Base-by-base conservation (phyloP, 1,284 basidiomycete genomes). In the Schizopora paradoxa region DNA sequence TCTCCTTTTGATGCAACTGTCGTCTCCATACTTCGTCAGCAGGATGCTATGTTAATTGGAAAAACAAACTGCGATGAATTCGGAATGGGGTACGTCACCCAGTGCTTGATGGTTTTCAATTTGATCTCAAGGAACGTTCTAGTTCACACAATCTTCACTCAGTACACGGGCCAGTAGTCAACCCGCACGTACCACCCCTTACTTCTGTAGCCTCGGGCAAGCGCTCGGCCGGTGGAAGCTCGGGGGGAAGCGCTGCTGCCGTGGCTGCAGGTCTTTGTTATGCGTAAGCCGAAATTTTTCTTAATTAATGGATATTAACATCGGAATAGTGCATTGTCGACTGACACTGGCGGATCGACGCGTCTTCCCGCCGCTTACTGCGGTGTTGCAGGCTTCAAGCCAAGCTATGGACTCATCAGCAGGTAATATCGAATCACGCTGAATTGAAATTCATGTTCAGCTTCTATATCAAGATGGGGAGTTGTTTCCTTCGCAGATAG, bases 21-120 rank as follows among this genome's bases (percentile, higher is more conserved):
- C 4, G 89, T 97, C 0, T 53, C 66, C 1, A 64, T 81, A 2
- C 66, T 99, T 0, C 67, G 73, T 1, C 52, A 67, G 0, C 72
- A 76, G 0, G 93, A 91, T 1, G 91, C 86, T 0, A 62, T 74
- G 6, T 76, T 98, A 10, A 59, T 85, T 0, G 93, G 91, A 2
- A 95, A 95, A 66, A 86, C 93, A 0, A 97, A 97, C 61, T 93
- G 92, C 65, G 95, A 99, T 61, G 95, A 98, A 63, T 99, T 99
- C 65, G 94, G 94, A 0, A 99, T 99, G 95, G 95, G 95, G 85
- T 92, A 51, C 14, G 72, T 62, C 6, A 36, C 39, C 27, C 22
- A 19, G 39, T n/a, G 21, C 45, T 26, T 34, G 39, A 19, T 31
- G 40, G 19, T 25, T 47, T 26, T n/a, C n/a, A n/a, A n/a, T n/a